Evolutionary conservation across 345 rosid species (phyloP).

Genomic region (Turritis glabra): DNA sequence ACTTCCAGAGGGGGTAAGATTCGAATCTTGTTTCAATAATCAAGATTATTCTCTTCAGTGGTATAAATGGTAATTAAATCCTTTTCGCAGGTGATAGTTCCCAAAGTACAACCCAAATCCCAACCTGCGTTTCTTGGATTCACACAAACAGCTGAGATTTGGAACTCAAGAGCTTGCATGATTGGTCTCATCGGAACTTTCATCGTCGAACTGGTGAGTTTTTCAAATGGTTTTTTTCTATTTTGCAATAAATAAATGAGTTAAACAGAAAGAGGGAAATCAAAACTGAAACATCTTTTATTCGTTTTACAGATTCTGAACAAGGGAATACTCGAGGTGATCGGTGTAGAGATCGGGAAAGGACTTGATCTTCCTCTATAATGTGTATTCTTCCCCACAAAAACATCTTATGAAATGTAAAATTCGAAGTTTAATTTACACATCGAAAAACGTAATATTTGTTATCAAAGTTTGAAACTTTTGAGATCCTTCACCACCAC

Average conservation of each 20-base stretch:
- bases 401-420: not conserved
- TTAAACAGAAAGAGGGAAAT: no score
- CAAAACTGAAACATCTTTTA: not conserved
- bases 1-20: constrained; percentile 63
- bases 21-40: not conserved
- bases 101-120: constrained; percentile 80
- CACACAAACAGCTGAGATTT: constrained; percentile 76
- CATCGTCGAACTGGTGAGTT: constrained; percentile 69
- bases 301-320: constrained; percentile 58
- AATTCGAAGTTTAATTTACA: not conserved
- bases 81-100: constrained; percentile 51
- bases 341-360: constrained; percentile 86
- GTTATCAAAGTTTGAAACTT: constrained; percentile 6
- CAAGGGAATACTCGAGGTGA: constrained; percentile 73
- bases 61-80: not conserved
- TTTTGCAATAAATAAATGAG: no score
- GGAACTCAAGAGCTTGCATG: constrained; percentile 98
- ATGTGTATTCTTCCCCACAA: not conserved
- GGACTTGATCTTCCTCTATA: constrained; percentile 86
- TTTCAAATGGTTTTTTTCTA: no score
- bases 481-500: not conserved
- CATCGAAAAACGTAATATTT: not conserved
- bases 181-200: constrained; percentile 76
- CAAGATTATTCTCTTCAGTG: not conserved
- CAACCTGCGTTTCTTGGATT: constrained; percentile 74